Conservation (phyloP, 768 basidiomycete species). For the Phaeolepiota aurea region DNA sequence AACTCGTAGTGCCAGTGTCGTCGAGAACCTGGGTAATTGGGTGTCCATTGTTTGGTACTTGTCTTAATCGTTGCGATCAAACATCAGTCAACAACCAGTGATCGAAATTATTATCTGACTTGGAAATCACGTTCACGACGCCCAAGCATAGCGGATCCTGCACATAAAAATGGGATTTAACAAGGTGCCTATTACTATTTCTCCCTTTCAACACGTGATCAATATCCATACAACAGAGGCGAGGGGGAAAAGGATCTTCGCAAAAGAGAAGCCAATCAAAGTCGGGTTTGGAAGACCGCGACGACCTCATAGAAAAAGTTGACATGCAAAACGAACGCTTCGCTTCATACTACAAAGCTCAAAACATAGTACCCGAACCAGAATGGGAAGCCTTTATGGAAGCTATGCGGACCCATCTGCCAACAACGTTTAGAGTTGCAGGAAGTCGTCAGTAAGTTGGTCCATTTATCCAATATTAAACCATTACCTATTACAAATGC, state of each 20-base stretch:
- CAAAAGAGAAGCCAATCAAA: neutral
- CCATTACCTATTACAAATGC: conserved; percentile 7
- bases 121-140: neutral
- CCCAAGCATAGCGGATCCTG: neutral
- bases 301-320: conserved; percentile 44
- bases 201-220: neutral
- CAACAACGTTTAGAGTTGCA: conserved; percentile 90
- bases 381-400: conserved; percentile 77
- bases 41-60: neutral
- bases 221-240: neutral
- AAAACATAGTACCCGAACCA: conserved; percentile 63
- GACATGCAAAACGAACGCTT: conserved; percentile 71
- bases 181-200: no score
- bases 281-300: conserved; percentile 28
- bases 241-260: neutral
- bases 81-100: neutral
- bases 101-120: neutral
- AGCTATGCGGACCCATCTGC: conserved; percentile 61
- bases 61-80: neutral
- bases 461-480: neutral
- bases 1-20: neutral
- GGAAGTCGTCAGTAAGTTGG: conserved; percentile 71
- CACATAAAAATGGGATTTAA: neutral
- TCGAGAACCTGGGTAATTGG: neutral
- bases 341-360: conserved; percentile 62